Evolutionary conservation across 805 yeast species (phyloP).

Genomic region (Candida ponderosae): DNA sequence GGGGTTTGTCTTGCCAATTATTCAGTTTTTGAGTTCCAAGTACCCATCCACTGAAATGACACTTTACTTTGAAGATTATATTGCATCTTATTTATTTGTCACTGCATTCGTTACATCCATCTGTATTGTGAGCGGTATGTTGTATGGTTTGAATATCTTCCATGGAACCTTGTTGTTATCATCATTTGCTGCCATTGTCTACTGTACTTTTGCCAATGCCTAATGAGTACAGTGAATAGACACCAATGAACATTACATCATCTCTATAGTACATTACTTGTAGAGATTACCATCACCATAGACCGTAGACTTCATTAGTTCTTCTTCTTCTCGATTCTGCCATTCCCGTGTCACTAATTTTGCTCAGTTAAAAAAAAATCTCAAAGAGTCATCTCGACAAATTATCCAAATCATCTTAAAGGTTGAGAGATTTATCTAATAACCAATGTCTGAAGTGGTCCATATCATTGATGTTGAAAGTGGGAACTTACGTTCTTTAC

Average conservation of each 20-base stretch:
- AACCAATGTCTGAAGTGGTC: conserved; percentile 17
- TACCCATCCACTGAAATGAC: conserved; percentile 13
- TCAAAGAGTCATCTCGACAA: too few species aligned
- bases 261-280: too few species aligned
- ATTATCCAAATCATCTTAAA: background rate
- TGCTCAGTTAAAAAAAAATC: background rate
- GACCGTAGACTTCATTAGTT: too few species aligned
- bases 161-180: conserved; percentile 3
- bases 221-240: too few species aligned
- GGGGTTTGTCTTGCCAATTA: conserved; percentile 16
- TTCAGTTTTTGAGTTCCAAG: conserved; percentile 14
- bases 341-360: background rate
- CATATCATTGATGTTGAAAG: conserved; percentile 88
- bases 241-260: too few species aligned
- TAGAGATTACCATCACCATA: too few species aligned
- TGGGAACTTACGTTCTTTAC: conserved; percentile 85
- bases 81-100: conserved; percentile 3
- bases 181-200: conserved; percentile 1
- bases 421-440: too few species aligned
- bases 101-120: conserved; percentile 2
- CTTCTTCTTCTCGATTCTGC: too few species aligned
- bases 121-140: conserved; percentile 1
- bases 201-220: background rate
- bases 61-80: conserved; percentile 7
- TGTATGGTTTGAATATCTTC: conserved; percentile 4